Conservation (phyloP, 768 basidiomycete species). For the Psilocybe azurescens region DNA sequence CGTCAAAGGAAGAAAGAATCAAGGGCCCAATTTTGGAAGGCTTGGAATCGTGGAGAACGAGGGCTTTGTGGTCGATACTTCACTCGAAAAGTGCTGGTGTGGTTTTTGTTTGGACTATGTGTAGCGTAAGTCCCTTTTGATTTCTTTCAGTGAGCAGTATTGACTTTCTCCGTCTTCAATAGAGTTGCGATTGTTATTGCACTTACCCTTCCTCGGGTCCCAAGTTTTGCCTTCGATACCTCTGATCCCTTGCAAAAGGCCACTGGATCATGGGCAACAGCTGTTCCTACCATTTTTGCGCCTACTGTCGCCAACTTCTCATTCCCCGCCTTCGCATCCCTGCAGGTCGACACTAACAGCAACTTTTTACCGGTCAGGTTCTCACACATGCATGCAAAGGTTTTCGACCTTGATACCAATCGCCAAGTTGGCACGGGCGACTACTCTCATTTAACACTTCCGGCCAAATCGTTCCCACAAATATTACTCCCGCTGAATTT, state of each 20-base stretch:
- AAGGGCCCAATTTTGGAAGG: constrained; percentile 65
- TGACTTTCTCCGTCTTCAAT: constrained; percentile 1
- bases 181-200: constrained; percentile 75
- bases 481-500: constrained; percentile 83
- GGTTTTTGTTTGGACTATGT: constrained; percentile 66
- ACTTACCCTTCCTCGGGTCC: constrained; percentile 86
- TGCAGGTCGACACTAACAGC: constrained; percentile 75
- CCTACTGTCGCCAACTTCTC: constrained; percentile 88
- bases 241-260: constrained; percentile 62
- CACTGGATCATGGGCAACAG: constrained; percentile 58
- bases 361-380: constrained; percentile 84
- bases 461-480: constrained; percentile 68
- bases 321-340: constrained; percentile 77
- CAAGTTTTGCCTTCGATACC: constrained; percentile 67
- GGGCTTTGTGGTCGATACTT: constrained; percentile 85
- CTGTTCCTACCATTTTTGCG: constrained; percentile 68
- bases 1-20: constrained; percentile 62
- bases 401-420: constrained; percentile 73
- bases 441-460: constrained; percentile 60
- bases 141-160: constrained; percentile 11
- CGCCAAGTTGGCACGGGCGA: constrained; percentile 73
- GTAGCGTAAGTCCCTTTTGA: constrained; percentile 47
- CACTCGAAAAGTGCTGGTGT: constrained; percentile 74
- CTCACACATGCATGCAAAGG: constrained; percentile 63
- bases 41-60: constrained; percentile 79